phyloP scores from a whole-genome alignment of 164 flowering plant species.

The Tetracentron sinense region DNA sequence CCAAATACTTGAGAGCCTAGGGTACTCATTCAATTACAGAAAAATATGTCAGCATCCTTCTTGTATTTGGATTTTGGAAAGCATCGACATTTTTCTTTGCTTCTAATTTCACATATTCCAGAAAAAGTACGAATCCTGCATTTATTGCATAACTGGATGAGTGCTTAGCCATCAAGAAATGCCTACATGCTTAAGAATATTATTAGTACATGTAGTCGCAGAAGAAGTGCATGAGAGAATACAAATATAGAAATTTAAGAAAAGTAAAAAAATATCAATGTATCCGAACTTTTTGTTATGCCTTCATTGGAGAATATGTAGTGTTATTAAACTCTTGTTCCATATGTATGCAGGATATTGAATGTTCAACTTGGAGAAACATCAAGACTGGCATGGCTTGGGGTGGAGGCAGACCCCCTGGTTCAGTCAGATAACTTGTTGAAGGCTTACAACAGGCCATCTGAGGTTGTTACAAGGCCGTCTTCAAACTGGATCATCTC shows the following conservation, averaged over 20 bases:
- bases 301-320: neutral
- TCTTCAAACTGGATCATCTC: slow-evolving; percentile 88
- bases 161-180: too few species aligned
- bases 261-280: too few species aligned
- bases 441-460: slow-evolving; percentile 66
- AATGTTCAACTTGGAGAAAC: slow-evolving; percentile 81
- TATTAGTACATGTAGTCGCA: neutral
- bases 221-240: neutral
- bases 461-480: slow-evolving; percentile 33
- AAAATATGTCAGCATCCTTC: too few species aligned
- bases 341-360: slow-evolving; percentile 46
- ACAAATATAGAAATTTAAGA: too few species aligned
- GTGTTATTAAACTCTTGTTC: neutral
- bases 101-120: too few species aligned
- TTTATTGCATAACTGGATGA: too few species aligned
- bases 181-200: too few species aligned
- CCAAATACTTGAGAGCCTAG: too few species aligned
- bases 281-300: neutral
- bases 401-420: slow-evolving; percentile 80
- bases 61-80: too few species aligned
- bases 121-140: too few species aligned
- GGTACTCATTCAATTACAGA: too few species aligned
- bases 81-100: too few species aligned
- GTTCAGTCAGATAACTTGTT: slow-evolving; percentile 54
- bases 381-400: slow-evolving; percentile 87